Evolutionary conservation across 2,329 filamentous ascomycete genomes (phyloP), one percentile per base, ranked within the genome.

Genomic region (Penicillium digitatum): DNA sequence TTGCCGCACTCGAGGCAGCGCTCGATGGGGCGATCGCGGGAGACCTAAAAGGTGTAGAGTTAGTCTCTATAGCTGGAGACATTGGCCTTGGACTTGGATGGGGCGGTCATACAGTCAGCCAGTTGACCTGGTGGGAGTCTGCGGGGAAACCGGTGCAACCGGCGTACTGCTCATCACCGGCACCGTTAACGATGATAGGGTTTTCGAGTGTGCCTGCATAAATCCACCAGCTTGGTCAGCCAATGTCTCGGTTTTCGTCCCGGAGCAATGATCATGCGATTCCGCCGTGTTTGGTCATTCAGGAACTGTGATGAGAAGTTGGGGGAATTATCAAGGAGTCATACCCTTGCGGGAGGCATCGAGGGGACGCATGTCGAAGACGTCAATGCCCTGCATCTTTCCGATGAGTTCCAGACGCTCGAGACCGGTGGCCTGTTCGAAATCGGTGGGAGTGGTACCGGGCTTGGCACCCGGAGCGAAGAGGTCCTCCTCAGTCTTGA

Each of bases 381-480:
- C 82, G 74, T 99, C 94, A 69, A 96, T 81, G 65, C 94, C 92
- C 82, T 97, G 90, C 88, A 97, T 96, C 86, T 99, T 99, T 79
- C 94, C 94, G 75, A 99, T 83, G 72, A 99, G 94, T 80, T 99
- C 94, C 68, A 99, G 85, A 85, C 94, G 92, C 83, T 99, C 94
- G 58, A 97, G 83, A 89, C 94, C 94, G 68, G 94, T 97, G 57
- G 94, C 80, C 78, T 99, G 94, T 77, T 97, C 91, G 74, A 95
- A 78, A 78, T 99, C 94, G 79, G 90, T 95, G 65, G 94, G 90
- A 65, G 99, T 81, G 74, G 88, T 89, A 73, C 94, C 93, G 62
- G 86, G 79, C 68, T 83, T 76, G 68, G 88, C 91, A 81, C 94
- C 94, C 32, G 90, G 89, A 62, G 88, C 84, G 63, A 95, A 66